Conservation (phyloP, 2,329 filamentous ascomycete species). For the Leptographium lundbergii region DNA sequence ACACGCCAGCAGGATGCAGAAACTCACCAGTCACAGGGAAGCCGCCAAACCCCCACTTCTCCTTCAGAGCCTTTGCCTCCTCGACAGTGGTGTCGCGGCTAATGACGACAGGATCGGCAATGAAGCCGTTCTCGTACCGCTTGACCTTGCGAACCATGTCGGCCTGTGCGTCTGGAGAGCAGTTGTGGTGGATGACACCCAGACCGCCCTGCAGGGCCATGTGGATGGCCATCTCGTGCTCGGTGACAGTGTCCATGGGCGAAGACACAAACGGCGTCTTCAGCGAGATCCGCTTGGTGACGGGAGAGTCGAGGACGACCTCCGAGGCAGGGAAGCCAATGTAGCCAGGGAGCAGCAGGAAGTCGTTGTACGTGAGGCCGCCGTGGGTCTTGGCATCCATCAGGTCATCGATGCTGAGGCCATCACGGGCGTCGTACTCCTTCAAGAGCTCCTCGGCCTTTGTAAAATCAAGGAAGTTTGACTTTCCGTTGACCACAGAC, state of each 20-base stretch:
- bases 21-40: conserved; percentile 95
- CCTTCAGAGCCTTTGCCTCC: conserved; percentile 84
- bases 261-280: conserved; percentile 97
- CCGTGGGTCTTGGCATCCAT: conserved; percentile 87
- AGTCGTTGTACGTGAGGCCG: conserved; percentile 97
- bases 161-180: conserved; percentile 90
- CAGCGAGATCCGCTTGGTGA: conserved; percentile 90
- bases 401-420: conserved; percentile 73
- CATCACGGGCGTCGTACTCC: conserved; percentile 71
- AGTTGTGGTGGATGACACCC: conserved; percentile 98
- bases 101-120: conserved; percentile 88
- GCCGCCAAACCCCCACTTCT: conserved; percentile 96
- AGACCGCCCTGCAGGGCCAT: conserved; percentile 81
- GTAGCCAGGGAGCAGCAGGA: conserved; percentile 90
- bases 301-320: conserved; percentile 75
- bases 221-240: conserved; percentile 99
- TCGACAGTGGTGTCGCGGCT: conserved; percentile 76
- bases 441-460: conserved; percentile 70
- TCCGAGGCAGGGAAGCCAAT: conserved; percentile 93
- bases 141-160: conserved; percentile 99
- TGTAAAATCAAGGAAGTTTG: conserved; percentile 56
- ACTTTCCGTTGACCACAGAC: conserved; percentile 36
- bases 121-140: conserved; percentile 98
- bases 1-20: not conserved
- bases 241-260: conserved; percentile 98